Evolutionary conservation across 805 yeast genomes (phyloP), one percentile per base, ranked within the genome.

Genomic region (Jamesozyma rosinii): DNA sequence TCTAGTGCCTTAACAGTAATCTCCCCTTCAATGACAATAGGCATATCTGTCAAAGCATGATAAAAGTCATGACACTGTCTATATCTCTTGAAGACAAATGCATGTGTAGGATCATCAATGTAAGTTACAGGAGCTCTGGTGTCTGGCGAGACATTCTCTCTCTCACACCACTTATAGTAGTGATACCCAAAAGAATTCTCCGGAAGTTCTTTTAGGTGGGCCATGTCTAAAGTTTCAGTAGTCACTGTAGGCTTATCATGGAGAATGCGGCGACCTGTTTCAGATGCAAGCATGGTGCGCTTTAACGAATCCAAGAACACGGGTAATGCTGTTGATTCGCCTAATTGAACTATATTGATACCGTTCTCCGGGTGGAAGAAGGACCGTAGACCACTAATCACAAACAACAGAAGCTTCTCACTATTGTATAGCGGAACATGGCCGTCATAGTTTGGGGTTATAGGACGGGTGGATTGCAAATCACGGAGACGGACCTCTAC

Each of bases 41-140:
- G 97, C 40, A 86, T 70, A 14, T 94, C 90, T 0, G 94, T 83
- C 24, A 92, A 71, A 1, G 97, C 85, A 59, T 92, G 98, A 59
- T 88, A 90, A 57, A 92, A 92, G 58, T 92, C 98, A 57, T 92
- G 98, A 58, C 96, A 89, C 60, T 92, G 97, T 42, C 98, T 75
- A 60, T 90, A 92, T 53, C 98, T 69, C 61, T 87, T 94, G 69
- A 80, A 87, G n/a, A 90, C 82, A 58, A 82, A 92, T 0, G 96
- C 96, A 51, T 86, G 75, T 55, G 87, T 94, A 36, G 85, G 89
- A 58, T 92, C 88, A 49, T 85, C 89, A 35, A 92, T 86, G 63
- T 77, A 92, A 47, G 77, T 77, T 9, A 92, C 97, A 1, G 87
- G 82, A 2, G 82, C 88, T 53, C 98, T 72, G 0, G 95, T 89